Conservation (phyloP, 805 yeast species). For the Candida nonsorbophila region DNA sequence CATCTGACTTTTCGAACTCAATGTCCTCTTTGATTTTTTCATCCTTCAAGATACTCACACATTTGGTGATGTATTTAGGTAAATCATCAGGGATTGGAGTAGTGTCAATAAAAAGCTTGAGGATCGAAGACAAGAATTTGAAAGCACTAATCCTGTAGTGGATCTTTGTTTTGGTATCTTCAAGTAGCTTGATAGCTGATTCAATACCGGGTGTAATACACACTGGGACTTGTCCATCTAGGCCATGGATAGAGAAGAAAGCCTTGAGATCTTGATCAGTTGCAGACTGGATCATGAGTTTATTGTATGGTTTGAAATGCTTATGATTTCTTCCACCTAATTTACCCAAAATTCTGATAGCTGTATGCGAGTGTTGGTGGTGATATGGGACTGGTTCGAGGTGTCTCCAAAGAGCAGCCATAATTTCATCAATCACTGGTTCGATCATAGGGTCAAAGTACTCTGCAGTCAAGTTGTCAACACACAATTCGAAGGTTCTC, state of each 20-base stretch:
- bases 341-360: conserved; percentile 88
- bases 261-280: conserved; percentile 70
- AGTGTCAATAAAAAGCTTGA: conserved; percentile 63
- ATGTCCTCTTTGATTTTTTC: conserved; percentile 30
- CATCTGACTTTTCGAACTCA: conserved; percentile 35
- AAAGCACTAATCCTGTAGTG: conserved; percentile 78
- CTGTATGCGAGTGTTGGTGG: conserved; percentile 93
- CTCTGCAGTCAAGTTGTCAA: conserved; percentile 92
- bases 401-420: conserved; percentile 89
- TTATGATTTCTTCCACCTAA: conserved; percentile 93
- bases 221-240: conserved; percentile 53
- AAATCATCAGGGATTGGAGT: conserved; percentile 43
- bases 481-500: conserved; percentile 90
- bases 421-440: conserved; percentile 91
- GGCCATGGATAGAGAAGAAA: conserved; percentile 64
- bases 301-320: conserved; percentile 70
- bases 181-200: conserved; percentile 70
- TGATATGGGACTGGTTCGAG: conserved; percentile 88
- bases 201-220: conserved; percentile 80
- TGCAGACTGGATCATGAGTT: conserved; percentile 49
- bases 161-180: conserved; percentile 55
- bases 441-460: conserved; percentile 96
- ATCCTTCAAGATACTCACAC: conserved; percentile 40
- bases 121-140: conserved; percentile 59
- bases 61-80: conserved; percentile 40